A percentile compares a stretch with the other conserved stretches of the same genome.
phyloP scores from a whole-genome alignment of 108 stramenopile genomes.

The Skeletonema potamos region DNA sequence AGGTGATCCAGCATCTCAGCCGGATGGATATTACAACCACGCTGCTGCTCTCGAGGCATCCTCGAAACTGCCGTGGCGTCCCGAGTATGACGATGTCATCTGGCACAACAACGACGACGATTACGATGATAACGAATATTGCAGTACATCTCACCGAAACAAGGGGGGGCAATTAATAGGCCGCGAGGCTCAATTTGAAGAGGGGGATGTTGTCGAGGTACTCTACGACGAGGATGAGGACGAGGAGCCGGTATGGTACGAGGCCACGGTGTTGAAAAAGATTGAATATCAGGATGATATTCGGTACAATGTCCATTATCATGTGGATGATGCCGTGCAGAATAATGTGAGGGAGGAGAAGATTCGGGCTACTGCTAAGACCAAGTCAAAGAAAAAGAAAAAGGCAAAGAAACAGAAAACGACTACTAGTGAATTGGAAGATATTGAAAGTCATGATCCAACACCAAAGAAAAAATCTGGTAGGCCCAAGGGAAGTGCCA shows the following conservation, averaged over 20 bases:
- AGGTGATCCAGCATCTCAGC: slow-evolving; percentile 39
- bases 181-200: slow-evolving; percentile 57
- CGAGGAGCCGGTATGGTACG: slow-evolving; percentile 62
- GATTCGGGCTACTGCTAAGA: slow-evolving; percentile 55
- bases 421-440: background rate
- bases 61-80: slow-evolving; percentile 43
- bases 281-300: slow-evolving; percentile 65
- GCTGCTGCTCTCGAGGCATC: slow-evolving; percentile 31
- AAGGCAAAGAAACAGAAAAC: slow-evolving; percentile 13
- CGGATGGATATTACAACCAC: slow-evolving; percentile 53
- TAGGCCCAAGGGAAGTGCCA: background rate
- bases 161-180: slow-evolving; percentile 69
- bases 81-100: slow-evolving; percentile 48
- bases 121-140: slow-evolving; percentile 45
- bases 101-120: slow-evolving; percentile 48
- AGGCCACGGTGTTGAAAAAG: slow-evolving; percentile 60
- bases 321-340: slow-evolving; percentile 66
- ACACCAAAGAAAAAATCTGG: slow-evolving; percentile 22
- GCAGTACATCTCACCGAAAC: slow-evolving; percentile 43
- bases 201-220: slow-evolving; percentile 77
- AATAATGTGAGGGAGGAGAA: slow-evolving; percentile 62
- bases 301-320: slow-evolving; percentile 73
- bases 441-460: background rate
- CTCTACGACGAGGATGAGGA: slow-evolving; percentile 59
- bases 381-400: slow-evolving; percentile 47